Base-by-base conservation (phyloP, 768 basidiomycete species). In the Phaeotremella skinneri region DNA sequence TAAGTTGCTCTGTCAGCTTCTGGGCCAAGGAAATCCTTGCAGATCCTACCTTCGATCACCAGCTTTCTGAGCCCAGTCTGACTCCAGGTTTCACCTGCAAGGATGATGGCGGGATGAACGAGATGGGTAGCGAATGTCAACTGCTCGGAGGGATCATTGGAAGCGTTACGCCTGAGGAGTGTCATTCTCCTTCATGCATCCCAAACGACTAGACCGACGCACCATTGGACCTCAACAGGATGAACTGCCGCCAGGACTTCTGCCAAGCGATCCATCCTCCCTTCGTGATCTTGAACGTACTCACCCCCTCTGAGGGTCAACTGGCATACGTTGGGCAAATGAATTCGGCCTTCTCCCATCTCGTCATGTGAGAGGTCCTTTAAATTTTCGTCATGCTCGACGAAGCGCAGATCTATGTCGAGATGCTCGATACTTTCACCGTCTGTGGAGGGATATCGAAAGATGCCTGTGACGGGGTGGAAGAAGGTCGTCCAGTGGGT, bases 341-440 rank as follows among this genome's bases (percentile, higher is more conserved):
- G 34, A 42, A 73, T 42, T 21, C 23, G 42, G 14, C 11, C 34
- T 16, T 42, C 31, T n/a, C 53, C 45, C 20, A 37, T 31, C 14
- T 53, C n/a, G 32, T 27, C 37, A 14, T 50, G 14, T 1, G 32
- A n/a, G 34, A 9, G 43, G 45, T 4, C 21, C 34, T 17, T 21
- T 32, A 39, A 37, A 7, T 50, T 32, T 21, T 13, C 13, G 4
- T 49, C 30, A 41, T 61, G 56, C 20, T 63, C 51, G 31, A 73
- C 67, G 58, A 64, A 73, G 9, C 72, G 59, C 5, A 73, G 55
- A 51, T 73, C 72, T 34, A 73, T 68, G 47, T 73, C 72, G 49
- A 73, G 62, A 52, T 73, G 72, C 49, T 70, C 66, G 52, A 73
- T 70, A 4, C 64, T 51, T 21, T 63, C 47, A 13, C 72, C 72